phyloP scores from a whole-genome alignment of 768 basidiomycete genomes.

The Rhodosporidiobolus sp. region DNA sequence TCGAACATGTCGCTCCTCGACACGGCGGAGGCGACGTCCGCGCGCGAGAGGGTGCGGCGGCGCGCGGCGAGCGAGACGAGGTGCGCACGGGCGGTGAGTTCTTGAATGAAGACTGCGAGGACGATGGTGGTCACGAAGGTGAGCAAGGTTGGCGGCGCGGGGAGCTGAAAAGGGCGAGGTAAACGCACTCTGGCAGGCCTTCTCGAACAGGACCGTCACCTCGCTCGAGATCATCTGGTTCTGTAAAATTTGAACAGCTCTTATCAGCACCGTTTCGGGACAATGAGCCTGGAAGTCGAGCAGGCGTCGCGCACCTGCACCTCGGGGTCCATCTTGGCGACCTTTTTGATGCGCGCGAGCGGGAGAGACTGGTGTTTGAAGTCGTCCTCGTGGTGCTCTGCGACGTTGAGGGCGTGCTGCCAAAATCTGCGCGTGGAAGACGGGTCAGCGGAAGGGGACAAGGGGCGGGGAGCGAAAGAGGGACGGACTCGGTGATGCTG shows the following conservation, averaged over 20 bases:
- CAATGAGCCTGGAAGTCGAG: not conserved
- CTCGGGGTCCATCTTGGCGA: slow-evolving; percentile 94
- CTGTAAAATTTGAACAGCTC: not conserved
- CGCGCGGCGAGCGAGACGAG: slow-evolving; percentile 39
- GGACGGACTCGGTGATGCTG: slow-evolving; percentile 26
- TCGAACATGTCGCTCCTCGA: slow-evolving; percentile 90
- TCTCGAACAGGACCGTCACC: slow-evolving; percentile 94
- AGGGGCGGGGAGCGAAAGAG: not conserved
- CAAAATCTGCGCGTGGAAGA: slow-evolving; percentile 24
- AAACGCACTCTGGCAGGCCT: slow-evolving; percentile 92
- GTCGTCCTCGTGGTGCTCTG: slow-evolving; percentile 41
- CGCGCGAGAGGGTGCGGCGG: slow-evolving; percentile 34
- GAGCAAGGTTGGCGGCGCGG: slow-evolving; percentile 4
- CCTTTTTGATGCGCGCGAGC: slow-evolving; percentile 94
- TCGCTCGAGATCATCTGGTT: slow-evolving; percentile 95
- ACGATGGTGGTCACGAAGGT: not conserved
- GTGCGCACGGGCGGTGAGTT: slow-evolving; percentile 88
- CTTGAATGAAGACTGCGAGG: slow-evolving; percentile 83
- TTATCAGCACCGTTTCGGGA: not conserved
- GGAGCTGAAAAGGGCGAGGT: not conserved
- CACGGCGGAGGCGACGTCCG: slow-evolving; percentile 72
- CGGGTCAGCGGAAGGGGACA: too few relatives aligned
- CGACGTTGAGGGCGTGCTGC: slow-evolving; percentile 38
- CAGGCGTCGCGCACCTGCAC: slow-evolving; percentile 71
- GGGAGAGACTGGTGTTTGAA: slow-evolving; percentile 70